Base-by-base conservation (phyloP, 169 alveolate genomes). In the Plasmodium relictum region DNA sequence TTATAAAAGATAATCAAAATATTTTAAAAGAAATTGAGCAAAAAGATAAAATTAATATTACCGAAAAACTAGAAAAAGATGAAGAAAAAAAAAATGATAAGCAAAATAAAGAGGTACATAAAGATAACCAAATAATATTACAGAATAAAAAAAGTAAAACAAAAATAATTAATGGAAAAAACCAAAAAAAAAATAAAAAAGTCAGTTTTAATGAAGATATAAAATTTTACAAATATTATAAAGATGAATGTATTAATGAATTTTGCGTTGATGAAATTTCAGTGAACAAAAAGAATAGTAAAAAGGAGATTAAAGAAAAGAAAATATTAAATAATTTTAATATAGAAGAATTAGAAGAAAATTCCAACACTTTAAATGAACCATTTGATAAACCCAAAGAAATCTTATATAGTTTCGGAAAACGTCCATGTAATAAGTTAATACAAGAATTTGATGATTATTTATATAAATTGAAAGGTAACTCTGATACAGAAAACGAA, bases 151-250 rank as follows among this genome's bases (percentile, higher is more conserved):
- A 0, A 7, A 31, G 42, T 20, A 76, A 16, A 18, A 0, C 18
- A 48, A 48, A 18, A 9, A 31, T 24, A 42, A n/a, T 1, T 44
- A 72, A 72, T 6, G 37, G 6, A 22, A 52, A 9, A n/a, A 12
- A 16, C 1, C 18, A 48, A 52, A 71, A 31, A 14, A 66, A 18
- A 26, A 50, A 6, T 2, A 80, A 80, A 54, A 66, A n/a, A 3
- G 90, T 80, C 1, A 65, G 73, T 8, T 80, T 80, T 22, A 68
- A 69, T 54, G 65, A 52, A 16, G 65, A 68, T 45, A 18, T 80
- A 12, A 58, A 80, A 68, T 5, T 48, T 61, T 80, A 4, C 24
- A 44, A 48, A 59, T 80, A 80, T 45, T 20, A 20, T 48, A 80
- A 66, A 42, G 73, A 68, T 20, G 83, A 68, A 9, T 20, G 80